These are phyloP conservation scores for Aspergillus japonicus DNA, from an alignment of 2,329 filamentous ascomycete genomes.

Conservation along the genomic window DNA sequence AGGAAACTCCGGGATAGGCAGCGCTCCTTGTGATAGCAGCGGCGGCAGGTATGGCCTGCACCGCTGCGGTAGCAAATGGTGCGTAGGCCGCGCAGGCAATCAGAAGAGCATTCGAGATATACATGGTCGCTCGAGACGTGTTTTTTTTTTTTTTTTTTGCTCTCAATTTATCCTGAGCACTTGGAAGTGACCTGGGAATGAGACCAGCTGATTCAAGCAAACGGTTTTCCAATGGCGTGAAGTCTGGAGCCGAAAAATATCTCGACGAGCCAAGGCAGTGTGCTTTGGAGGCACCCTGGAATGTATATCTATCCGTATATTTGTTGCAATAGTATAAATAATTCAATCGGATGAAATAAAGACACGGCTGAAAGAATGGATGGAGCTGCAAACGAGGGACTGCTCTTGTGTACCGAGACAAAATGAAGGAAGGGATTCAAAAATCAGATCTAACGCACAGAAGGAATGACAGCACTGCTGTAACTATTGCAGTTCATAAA, in stretches of 20 bases:
- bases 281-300: not conserved
- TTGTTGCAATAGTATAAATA: constrained; percentile 3
- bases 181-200: not conserved
- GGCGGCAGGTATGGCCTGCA: constrained; percentile 19
- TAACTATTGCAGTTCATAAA: not conserved
- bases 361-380: constrained; percentile 28
- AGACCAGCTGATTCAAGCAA: not conserved
- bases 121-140: constrained; percentile 26
- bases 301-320: not conserved
- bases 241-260: not conserved
- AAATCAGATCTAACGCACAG: constrained; percentile 22
- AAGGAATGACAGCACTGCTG: constrained; percentile 19
- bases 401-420: constrained; percentile 27
- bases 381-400: constrained; percentile 36
- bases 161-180: not conserved
- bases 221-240: not conserved
- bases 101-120: constrained; percentile 35
- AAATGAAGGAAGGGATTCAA: not conserved
- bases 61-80: constrained; percentile 30
- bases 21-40: constrained; percentile 24
- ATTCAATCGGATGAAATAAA: not conserved
- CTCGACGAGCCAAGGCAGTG: not conserved
- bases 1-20: not conserved
- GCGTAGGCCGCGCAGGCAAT: constrained; percentile 28
- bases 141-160: not conserved